Evolutionary conservation across 2,329 filamentous ascomycete genomes (phyloP).

Genomic region (Rhinocladiella similis): DNA sequence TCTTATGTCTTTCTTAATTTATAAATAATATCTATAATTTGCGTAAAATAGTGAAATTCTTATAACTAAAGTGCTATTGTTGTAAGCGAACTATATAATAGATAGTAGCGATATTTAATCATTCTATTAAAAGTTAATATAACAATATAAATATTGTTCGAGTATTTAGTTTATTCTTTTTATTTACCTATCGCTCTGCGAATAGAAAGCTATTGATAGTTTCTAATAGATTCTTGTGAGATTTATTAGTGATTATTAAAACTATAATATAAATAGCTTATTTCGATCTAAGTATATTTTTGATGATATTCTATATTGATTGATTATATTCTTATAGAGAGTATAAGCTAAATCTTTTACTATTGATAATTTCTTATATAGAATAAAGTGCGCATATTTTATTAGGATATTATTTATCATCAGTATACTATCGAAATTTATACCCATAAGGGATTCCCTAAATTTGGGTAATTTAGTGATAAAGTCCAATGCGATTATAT

Average conservation of each 20-base stretch:
- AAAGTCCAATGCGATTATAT: background rate
- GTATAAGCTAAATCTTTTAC: background rate
- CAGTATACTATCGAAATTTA: background rate
- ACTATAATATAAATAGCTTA: slow-evolving; percentile 1
- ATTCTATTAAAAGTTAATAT: slow-evolving; percentile 23
- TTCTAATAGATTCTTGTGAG: slow-evolving; percentile 11
- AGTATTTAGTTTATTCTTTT: slow-evolving; percentile 23
- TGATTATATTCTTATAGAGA: background rate
- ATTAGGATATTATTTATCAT: background rate
- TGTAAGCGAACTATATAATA: slow-evolving; percentile 3
- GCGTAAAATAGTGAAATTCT: slow-evolving; percentile 11
- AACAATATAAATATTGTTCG: slow-evolving; percentile 19
- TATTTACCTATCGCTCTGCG: slow-evolving; percentile 16
- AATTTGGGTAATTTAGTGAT: slow-evolving; percentile 8
- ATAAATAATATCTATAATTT: slow-evolving; percentile 14
- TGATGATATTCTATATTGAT: background rate
- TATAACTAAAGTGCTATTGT: slow-evolving; percentile 4
- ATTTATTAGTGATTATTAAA: background rate
- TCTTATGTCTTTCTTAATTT: background rate
- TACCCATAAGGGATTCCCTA: background rate
- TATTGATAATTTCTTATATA: background rate
- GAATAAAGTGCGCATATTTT: background rate
- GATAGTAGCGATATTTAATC: slow-evolving; percentile 10
- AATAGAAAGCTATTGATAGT: slow-evolving; percentile 12
- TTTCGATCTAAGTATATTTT: background rate